phyloP scores from a whole-genome alignment of 2,329 filamentous ascomycete genomes.

The Fusarium sp. region DNA sequence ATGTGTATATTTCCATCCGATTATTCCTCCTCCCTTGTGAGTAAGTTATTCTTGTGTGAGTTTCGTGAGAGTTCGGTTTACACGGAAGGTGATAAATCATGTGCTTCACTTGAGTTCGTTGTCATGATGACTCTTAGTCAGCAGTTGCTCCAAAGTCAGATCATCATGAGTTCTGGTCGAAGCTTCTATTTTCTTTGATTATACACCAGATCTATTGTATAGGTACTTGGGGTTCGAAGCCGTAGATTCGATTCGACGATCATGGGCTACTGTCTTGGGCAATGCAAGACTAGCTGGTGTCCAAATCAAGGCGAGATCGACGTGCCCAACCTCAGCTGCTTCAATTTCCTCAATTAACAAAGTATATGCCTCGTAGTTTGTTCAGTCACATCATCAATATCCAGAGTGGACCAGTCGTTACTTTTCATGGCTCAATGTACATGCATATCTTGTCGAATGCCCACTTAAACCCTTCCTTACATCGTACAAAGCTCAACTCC shows the following conservation, averaged over 20 bases:
- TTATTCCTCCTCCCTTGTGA: not conserved
- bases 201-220: not conserved
- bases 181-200: not conserved
- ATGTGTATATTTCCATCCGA: not conserved
- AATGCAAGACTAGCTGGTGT: not conserved
- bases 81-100: slow-evolving; percentile 12
- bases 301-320: not conserved
- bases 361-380: not conserved
- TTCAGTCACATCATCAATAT: not conserved
- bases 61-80: not conserved
- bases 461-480: slow-evolving; percentile 36
- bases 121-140: slow-evolving; percentile 38
- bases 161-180: slow-evolving; percentile 15
- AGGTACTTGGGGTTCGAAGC: not conserved
- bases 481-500: slow-evolving; percentile 40
- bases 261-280: not conserved
- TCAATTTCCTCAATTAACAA: not conserved
- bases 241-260: not conserved
- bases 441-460: slow-evolving; percentile 37
- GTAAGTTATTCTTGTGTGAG: not conserved
- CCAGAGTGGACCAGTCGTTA: not conserved
- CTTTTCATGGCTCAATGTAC: slow-evolving; percentile 33
- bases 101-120: slow-evolving; percentile 3
- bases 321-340: not conserved
- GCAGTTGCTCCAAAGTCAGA: slow-evolving; percentile 4